Evolutionary conservation across 176 grass and related monocot species (phyloP).

Genomic region (Phyllostachys edulis): DNA sequence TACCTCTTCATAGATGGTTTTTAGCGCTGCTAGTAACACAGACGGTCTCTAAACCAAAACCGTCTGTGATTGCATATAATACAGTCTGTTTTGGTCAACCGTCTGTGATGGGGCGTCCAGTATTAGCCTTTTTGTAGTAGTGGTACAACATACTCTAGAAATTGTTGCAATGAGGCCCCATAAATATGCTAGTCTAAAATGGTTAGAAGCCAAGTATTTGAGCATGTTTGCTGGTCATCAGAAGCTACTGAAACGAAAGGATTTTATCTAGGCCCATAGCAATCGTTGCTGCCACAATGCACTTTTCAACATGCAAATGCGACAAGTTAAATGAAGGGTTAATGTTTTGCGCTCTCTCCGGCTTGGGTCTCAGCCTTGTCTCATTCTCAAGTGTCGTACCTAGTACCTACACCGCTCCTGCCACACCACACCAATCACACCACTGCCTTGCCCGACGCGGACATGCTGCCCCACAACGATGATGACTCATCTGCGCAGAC

Average conservation of each 20-base stretch:
- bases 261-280: constrained; percentile 79
- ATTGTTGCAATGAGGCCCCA: too few relatives aligned
- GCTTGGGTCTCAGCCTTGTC: background rate
- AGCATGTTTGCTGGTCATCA: constrained; percentile 56
- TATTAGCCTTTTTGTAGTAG: too few relatives aligned
- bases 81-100: too few relatives aligned
- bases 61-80: too few relatives aligned
- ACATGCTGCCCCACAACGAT: background rate
- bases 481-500: background rate
- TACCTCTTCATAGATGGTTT: too few relatives aligned
- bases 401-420: background rate
- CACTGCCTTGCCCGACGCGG: background rate
- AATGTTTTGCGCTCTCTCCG: background rate
- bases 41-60: too few relatives aligned
- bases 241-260: constrained; percentile 67
- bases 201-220: constrained; percentile 84
- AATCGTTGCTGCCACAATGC: constrained; percentile 74
- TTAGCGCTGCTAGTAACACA: too few relatives aligned
- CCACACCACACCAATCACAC: background rate
- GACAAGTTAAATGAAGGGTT: constrained; percentile 29
- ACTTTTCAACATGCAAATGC: constrained; percentile 67
- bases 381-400: background rate
- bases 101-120: too few relatives aligned
- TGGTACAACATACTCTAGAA: too few relatives aligned
- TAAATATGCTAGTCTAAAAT: constrained; percentile 69